Base-by-base conservation (phyloP, 257 asterid species). In the Nicotiana tomentosiformis region DNA sequence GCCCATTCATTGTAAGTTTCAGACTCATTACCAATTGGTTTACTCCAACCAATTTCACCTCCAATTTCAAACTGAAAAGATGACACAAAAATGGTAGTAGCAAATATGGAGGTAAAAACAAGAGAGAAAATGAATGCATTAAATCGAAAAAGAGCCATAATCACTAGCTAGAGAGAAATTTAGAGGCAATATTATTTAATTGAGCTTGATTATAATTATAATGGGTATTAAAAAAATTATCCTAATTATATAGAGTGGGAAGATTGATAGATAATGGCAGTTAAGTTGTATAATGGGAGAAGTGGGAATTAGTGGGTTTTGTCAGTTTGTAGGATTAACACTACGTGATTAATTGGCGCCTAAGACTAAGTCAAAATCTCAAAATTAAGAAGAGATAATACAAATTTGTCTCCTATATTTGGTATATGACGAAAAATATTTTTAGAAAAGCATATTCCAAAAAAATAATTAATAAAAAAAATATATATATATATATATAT, bases 1-100 rank as follows among this genome's bases (percentile, higher is more conserved):
- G 98, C 98, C 98, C 98, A 94, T 35, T 92, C 88, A 35, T 93
- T 93, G 43, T 94, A 94, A 0, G 95, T 87, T 43, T 91, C 89
- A 16, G 94, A 86, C 60, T 91, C 93, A 11, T 90, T 86, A 9
- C 89, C 91, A 11, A 91, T 90, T 0, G 98, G 98, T 65, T 69
- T 87, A 5, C 11, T 82, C 98, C 97, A 94, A 15, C 90, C 93
- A 16, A 10, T 83, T 33, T 82, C 84, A 30, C 84, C 93, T 15
- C 97, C 98, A 20, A 94, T 93, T 32, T 87, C 77, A 18, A 88
- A 93, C 83, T 86, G 92, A 74, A 84, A 87, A 46, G 87, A 91
- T 11, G 89, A 84, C 20, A 85, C 93, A 18, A 81, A 14, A 39
- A 51, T 51, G 20, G 12, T 46, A 0, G 82, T 51, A 16, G 82